phyloP scores from a whole-genome alignment of 495 filamentous ascomycete genomes.

The Aspergillus nanangensis region DNA sequence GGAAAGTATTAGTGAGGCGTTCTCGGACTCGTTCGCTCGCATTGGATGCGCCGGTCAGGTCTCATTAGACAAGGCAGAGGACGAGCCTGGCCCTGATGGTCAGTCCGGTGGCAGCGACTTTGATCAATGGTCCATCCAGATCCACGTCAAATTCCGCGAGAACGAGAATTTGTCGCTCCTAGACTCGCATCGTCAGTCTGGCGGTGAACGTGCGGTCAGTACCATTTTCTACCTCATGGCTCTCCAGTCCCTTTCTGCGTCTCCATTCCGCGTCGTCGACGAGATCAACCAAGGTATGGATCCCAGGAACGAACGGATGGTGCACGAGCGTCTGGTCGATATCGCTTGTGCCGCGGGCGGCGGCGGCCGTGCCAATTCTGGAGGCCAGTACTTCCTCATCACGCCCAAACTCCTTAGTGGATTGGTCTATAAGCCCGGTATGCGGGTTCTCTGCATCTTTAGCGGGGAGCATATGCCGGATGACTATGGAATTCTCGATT shows the following conservation, averaged over 20 bases:
- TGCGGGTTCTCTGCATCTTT: conserved; percentile 91
- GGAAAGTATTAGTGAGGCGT: conserved; percentile 78
- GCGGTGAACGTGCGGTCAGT: conserved; percentile 91
- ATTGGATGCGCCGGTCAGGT: conserved; percentile 97
- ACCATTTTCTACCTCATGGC: conserved; percentile 99
- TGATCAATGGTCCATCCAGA: conserved; percentile 89
- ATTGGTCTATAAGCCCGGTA: conserved; percentile 78
- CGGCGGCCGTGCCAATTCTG: conserved; percentile 27
- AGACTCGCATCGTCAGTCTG: conserved; percentile 89
- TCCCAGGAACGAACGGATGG: conserved; percentile 94
- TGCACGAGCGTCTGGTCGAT: conserved; percentile 93
- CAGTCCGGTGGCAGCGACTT: conserved; percentile 69
- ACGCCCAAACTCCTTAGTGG: conserved; percentile 92
- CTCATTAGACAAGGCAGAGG: conserved; percentile 48
- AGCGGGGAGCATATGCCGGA: conserved; percentile 86
- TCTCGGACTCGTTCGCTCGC: conserved; percentile 83
- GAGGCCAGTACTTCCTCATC: conserved; percentile 85
- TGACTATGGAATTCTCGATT: conserved; percentile 32
- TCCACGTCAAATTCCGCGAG: conserved; percentile 90
- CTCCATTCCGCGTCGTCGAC: conserved; percentile 98
- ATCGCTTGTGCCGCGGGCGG: conserved; percentile 62
- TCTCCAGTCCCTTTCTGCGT: conserved; percentile 85
- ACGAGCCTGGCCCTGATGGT: conserved; percentile 30
- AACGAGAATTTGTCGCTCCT: conserved; percentile 79
- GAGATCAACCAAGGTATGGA: conserved; percentile 99